phyloP scores from a whole-genome alignment of 495 filamentous ascomycete genomes.

The Penicillium waksmanii region DNA sequence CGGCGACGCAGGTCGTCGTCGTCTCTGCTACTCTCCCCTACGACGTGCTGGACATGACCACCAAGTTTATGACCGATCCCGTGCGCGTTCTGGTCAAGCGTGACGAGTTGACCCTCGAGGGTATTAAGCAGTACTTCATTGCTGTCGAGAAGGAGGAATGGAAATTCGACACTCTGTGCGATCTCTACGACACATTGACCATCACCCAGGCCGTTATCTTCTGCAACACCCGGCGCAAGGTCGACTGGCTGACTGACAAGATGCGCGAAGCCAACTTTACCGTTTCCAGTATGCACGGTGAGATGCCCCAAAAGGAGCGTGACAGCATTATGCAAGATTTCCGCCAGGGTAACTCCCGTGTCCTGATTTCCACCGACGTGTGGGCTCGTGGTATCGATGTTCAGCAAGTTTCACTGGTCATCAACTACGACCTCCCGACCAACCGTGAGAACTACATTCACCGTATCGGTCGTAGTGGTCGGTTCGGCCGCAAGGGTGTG shows the following conservation, averaged over 20 bases:
- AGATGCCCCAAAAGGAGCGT: constrained; percentile 97
- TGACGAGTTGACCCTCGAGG: constrained; percentile 97
- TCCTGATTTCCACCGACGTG: constrained; percentile 97
- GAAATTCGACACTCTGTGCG: constrained; percentile 99
- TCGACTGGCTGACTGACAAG: constrained; percentile 99
- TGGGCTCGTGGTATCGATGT: constrained; percentile 99
- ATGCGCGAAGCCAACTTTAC: constrained; percentile 98
- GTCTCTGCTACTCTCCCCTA: constrained; percentile 97
- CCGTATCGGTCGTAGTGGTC: constrained; percentile 91
- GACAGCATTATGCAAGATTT: constrained; percentile 99
- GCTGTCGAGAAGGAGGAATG: constrained; percentile 99
- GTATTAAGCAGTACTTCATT: constrained; percentile 99
- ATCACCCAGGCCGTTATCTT: constrained; percentile 99
- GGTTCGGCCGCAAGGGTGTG: constrained; percentile 98
- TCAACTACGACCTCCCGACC: constrained; percentile 97
- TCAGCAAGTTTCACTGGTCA: constrained; percentile 98
- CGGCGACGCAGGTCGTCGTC: constrained; percentile 95
- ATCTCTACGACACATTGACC: constrained; percentile 98
- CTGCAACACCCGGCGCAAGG: constrained; percentile 99
- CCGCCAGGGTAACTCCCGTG: constrained; percentile 91
- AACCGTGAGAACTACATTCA: constrained; percentile 99
- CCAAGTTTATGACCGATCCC: constrained; percentile 99
- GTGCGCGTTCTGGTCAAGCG: constrained; percentile 99
- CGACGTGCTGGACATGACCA: constrained; percentile 98
- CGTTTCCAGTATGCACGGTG: constrained; percentile 97